Conservation (phyloP, 306 rosid genomes). For the Fagus sylvatica region DNA sequence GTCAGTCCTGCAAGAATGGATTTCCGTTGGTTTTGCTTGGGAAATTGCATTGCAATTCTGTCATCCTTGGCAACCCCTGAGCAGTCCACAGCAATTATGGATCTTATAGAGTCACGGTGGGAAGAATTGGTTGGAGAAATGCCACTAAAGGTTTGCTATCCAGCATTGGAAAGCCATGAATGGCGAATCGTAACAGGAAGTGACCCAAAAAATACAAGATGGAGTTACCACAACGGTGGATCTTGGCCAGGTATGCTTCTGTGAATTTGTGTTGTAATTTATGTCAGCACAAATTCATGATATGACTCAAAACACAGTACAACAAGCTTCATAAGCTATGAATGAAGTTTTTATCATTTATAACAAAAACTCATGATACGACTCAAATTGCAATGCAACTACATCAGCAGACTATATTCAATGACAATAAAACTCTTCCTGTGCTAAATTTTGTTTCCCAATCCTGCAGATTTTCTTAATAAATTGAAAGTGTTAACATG, state of each 20-base stretch:
- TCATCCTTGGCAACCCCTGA: constrained; percentile 89
- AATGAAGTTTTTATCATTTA: constrained; percentile 1
- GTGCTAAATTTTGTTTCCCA: no score
- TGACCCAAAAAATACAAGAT: constrained; percentile 86
- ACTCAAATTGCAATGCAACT: neutral
- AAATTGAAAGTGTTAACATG: neutral
- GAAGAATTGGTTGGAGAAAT: constrained; percentile 77
- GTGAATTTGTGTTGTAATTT: constrained; percentile 11
- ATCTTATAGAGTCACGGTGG: constrained; percentile 89
- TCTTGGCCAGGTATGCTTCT: constrained; percentile 84
- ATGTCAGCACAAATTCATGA: neutral
- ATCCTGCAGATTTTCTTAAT: neutral
- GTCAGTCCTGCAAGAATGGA: constrained; percentile 94
- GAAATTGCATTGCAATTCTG: constrained; percentile 83
- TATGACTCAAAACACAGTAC: neutral
- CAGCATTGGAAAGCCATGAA: constrained; percentile 76
- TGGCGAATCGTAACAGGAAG: constrained; percentile 74
- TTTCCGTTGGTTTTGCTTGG: constrained; percentile 88
- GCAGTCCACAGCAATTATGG: constrained; percentile 86
- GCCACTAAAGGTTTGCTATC: constrained; percentile 91
- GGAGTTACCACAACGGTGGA: constrained; percentile 95
- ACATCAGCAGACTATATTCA: neutral
- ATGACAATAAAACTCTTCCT: neutral
- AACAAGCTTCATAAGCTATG: no score
- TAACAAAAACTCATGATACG: neutral